These are phyloP conservation scores for Stygiomarasmius scandens DNA, from an alignment of 1,284 basidiomycete species.

Conservation along the genomic window DNA sequence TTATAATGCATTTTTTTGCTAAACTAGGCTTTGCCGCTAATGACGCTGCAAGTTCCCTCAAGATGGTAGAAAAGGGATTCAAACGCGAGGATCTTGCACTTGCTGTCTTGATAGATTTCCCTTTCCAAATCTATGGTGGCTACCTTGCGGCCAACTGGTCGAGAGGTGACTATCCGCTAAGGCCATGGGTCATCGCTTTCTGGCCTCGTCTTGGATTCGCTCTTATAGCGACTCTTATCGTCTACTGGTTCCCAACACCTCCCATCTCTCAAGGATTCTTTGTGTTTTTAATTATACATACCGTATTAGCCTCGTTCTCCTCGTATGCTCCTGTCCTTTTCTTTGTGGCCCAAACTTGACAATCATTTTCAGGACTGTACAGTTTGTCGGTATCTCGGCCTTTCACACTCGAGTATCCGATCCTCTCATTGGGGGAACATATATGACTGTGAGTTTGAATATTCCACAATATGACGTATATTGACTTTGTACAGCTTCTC, in stretches of 20 bases:
- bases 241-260: conserved; percentile 83
- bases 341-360: neutral
- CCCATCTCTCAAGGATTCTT: conserved; percentile 84
- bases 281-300: conserved; percentile 76
- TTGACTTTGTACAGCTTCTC: conserved; percentile 60
- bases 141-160: conserved; percentile 97
- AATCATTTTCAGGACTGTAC: conserved; percentile 75
- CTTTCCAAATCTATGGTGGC: conserved; percentile 95
- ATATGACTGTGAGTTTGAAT: conserved; percentile 82
- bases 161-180: conserved; percentile 71
- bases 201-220: conserved; percentile 84
- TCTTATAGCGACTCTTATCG: conserved; percentile 76
- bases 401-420: conserved; percentile 98
- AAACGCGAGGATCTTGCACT: conserved; percentile 94
- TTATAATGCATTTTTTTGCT: conserved; percentile 87
- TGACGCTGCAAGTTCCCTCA: conserved; percentile 90
- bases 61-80: conserved; percentile 96
- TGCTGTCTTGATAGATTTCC: conserved; percentile 96
- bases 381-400: conserved; percentile 97
- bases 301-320: conserved; percentile 85
- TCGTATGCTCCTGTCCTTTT: conserved; percentile 53
- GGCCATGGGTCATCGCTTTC: conserved; percentile 91
- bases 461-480: neutral
- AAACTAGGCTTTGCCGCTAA: conserved; percentile 97
- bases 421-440: conserved; percentile 95